Evolutionary conservation across 108 stramenopile species (phyloP).

Genomic region (Craspedostauros australis): DNA sequence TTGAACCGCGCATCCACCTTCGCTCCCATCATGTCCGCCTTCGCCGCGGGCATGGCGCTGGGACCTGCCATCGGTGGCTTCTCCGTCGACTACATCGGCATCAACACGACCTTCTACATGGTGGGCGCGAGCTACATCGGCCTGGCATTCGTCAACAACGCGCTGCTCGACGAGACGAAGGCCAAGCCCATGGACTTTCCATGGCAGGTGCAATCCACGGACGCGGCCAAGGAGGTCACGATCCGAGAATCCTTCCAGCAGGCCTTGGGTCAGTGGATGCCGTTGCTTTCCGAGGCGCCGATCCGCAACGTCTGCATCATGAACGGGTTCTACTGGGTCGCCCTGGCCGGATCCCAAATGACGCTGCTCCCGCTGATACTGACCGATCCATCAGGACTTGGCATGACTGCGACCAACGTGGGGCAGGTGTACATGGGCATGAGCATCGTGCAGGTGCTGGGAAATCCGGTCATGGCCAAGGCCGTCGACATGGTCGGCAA

Average conservation of each 20-base stretch:
- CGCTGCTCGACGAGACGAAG: slow-evolving; percentile 57
- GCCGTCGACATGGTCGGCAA: slow-evolving; percentile 67
- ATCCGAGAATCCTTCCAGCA: slow-evolving; percentile 40
- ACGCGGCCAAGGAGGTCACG: neutral
- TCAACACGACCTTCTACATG: slow-evolving; percentile 61
- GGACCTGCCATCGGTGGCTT: slow-evolving; percentile 84
- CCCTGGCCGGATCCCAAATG: slow-evolving; percentile 78
- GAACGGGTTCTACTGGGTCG: slow-evolving; percentile 83
- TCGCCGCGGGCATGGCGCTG: slow-evolving; percentile 81
- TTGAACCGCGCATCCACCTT: slow-evolving; percentile 71
- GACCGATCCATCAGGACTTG: slow-evolving; percentile 52
- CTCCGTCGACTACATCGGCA: slow-evolving; percentile 61
- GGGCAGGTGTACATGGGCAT: slow-evolving; percentile 84
- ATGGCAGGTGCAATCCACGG: slow-evolving; percentile 20
- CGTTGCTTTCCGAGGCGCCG: slow-evolving; percentile 33
- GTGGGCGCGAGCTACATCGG: slow-evolving; percentile 62
- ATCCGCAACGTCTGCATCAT: slow-evolving; percentile 70
- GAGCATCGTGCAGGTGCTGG: slow-evolving; percentile 70
- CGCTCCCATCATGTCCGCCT: slow-evolving; percentile 78
- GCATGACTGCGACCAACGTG: slow-evolving; percentile 59
- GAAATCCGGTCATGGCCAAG: slow-evolving; percentile 62
- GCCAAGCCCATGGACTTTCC: slow-evolving; percentile 28
- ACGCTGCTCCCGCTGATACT: slow-evolving; percentile 80
- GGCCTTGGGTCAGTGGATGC: slow-evolving; percentile 68
- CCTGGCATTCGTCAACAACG: slow-evolving; percentile 51